Evolutionary conservation across 1,284 basidiomycete genomes (phyloP).

Genomic region (Ceratobasidium papillatum): DNA sequence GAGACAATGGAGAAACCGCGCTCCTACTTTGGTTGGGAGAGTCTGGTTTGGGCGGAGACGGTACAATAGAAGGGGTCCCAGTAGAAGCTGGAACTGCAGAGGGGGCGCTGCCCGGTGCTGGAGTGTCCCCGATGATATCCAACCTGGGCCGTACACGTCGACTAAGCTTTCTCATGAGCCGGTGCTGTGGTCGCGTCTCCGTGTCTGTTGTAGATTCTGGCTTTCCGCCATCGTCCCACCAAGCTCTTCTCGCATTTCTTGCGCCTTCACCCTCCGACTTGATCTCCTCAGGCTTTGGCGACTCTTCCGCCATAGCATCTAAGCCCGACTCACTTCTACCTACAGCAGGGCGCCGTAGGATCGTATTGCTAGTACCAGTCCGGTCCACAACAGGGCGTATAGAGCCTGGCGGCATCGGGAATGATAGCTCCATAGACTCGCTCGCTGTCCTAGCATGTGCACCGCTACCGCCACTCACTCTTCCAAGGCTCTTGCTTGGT

Average conservation of each 20-base stretch:
- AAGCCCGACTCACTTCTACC: slow-evolving; percentile 3
- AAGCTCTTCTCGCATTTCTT: background rate
- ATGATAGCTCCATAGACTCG: slow-evolving; percentile 15
- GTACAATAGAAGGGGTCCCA: background rate
- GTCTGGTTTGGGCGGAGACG: background rate
- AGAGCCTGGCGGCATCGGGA: slow-evolving; percentile 23
- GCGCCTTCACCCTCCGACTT: slow-evolving; percentile 20
- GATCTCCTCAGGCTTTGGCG: background rate
- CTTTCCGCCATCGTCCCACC: background rate
- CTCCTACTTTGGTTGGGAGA: background rate
- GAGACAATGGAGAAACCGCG: background rate
- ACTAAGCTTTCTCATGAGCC: background rate
- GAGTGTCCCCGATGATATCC: background rate
- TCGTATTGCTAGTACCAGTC: slow-evolving; percentile 29
- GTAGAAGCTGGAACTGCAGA: background rate
- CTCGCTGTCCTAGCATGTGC: slow-evolving; percentile 6
- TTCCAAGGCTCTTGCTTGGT: background rate
- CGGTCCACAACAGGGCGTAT: slow-evolving; percentile 25
- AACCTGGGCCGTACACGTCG: slow-evolving; percentile 15
- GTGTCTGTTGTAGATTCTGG: slow-evolving; percentile 3
- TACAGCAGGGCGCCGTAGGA: background rate
- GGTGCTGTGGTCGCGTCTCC: background rate
- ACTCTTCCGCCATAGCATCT: slow-evolving; percentile 2
- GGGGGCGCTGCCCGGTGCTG: background rate
- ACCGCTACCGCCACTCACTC: background rate